phyloP scores from a whole-genome alignment of 441 rosid species.

The Aleurites moluccanus region DNA sequence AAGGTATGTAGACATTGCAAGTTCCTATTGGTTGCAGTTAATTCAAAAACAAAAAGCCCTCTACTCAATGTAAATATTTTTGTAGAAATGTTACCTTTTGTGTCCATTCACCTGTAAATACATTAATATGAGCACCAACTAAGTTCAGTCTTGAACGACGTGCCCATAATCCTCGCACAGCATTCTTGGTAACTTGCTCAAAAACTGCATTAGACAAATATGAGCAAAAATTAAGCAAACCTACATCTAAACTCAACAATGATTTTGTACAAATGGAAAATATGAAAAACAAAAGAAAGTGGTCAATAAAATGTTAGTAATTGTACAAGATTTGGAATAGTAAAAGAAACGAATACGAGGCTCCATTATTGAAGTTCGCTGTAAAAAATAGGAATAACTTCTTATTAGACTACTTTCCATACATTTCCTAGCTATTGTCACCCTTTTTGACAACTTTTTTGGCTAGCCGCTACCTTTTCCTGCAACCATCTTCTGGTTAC shows the following conservation, averaged over 20 bases:
- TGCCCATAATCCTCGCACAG: constrained; percentile 96
- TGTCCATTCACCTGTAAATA: constrained; percentile 99
- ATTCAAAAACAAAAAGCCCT: constrained; percentile 12
- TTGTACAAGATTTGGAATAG: not conserved
- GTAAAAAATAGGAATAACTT: not conserved
- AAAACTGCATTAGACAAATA: constrained; percentile 55
- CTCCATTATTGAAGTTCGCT: not conserved
- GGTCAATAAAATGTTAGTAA: not conserved
- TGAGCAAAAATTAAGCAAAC: not conserved
- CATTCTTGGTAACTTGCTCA: constrained; percentile 94
- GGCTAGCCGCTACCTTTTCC: not conserved
- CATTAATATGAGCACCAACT: constrained; percentile 99
- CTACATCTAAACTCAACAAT: not conserved
- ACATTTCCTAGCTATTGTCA: not conserved
- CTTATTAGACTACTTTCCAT: not conserved
- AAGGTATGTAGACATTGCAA: not conserved
- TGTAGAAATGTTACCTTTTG: constrained; percentile 66
- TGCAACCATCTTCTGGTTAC: not conserved
- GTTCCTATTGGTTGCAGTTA: not conserved
- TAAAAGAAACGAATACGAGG: not conserved
- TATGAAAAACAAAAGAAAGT: not conserved
- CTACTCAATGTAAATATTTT: constrained; percentile 10
- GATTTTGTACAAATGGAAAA: not conserved
- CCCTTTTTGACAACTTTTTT: not conserved
- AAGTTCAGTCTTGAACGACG: constrained; percentile 88